These are phyloP conservation scores for Warburgia ugandensis DNA, from an alignment of 164 flowering plant species.

Conservation along the genomic window DNA sequence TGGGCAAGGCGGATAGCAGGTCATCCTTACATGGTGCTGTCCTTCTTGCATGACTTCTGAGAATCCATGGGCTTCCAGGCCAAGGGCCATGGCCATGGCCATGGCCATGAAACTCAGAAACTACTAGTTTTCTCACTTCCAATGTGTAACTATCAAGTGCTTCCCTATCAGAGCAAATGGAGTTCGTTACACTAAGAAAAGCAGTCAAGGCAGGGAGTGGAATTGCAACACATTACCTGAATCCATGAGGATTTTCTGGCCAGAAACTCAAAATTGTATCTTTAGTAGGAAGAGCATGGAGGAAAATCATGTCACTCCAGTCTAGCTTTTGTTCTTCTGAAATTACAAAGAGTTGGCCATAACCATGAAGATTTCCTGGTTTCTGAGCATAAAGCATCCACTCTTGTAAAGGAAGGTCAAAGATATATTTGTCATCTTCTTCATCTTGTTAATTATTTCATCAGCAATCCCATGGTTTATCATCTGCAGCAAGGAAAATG, in stretches of 20 bases:
- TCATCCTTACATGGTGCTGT: constrained; percentile 6
- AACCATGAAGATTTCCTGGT: constrained; percentile 7
- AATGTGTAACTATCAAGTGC: background rate
- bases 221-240: background rate
- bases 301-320: constrained; percentile 12
- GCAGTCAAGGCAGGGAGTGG: background rate
- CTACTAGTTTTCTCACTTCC: constrained; percentile 4
- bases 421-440: constrained; percentile 2
- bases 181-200: background rate
- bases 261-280: constrained; percentile 2
- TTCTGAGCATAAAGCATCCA: constrained; percentile 2
- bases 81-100: constrained; percentile 1
- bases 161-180: background rate
- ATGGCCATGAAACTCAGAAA: constrained; percentile 9
- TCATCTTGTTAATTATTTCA: background rate
- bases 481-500: background rate
- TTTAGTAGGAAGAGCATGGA: constrained; percentile 2
- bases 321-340: constrained; percentile 1
- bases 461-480: constrained; percentile 5
- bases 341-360: constrained; percentile 9
- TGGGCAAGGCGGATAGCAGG: constrained; percentile 9
- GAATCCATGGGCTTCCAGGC: background rate
- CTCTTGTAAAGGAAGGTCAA: constrained; percentile 4
- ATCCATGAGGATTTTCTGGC: constrained; percentile 6
- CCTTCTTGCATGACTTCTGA: constrained; percentile 2